Evolutionary conservation across 164 flowering plant species (phyloP), one percentile per base, ranked within the genome.

Genomic region (Aristolochia contorta): DNA sequence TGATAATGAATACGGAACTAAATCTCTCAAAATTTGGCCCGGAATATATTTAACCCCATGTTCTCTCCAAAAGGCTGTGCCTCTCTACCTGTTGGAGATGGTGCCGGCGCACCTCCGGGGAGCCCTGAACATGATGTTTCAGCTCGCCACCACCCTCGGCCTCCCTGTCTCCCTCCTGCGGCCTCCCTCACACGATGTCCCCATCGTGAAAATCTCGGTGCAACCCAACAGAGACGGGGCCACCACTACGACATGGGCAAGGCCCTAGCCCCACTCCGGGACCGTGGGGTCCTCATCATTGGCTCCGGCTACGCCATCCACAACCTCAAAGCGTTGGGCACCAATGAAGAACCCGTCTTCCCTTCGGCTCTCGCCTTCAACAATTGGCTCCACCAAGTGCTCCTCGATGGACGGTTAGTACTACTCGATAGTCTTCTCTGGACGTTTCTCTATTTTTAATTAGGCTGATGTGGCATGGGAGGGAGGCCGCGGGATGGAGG

Each of bases 361-460:
- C 66, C 90, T 92, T 0, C 98, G 97, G 61, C 87, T 92, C 64
- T 87, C 96, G n/a, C 97, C 97, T 15, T 89, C 94, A 1, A 87
- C 96, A 6, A 89, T 88, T 1, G 93, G 86, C 12, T 97, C 97
- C 47, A 79, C 89, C 54, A 84, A 67, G 63, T 84, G 84, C 0
- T 91, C 84, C 1, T 95, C 93, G 47, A 92, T 94, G 60, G 89
- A 89, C 12, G 98, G 98, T 58, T 92, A 97, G 25, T 89, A 96
- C 65, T 87, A 89, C 53, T 89, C 87, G 8, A 92, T n/a, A n/a
- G n/a, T n/a, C n/a, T n/a, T n/a, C n/a, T n/a, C n/a, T n/a, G n/a
- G n/a, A n/a, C n/a, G n/a, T n/a, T n/a, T n/a, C n/a, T n/a, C n/a
- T n/a, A n/a, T n/a, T n/a, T n/a, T n/a, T n/a, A n/a, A n/a, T n/a